Base-by-base conservation (phyloP, 306 rosid species). In the Cucurbita moschata region DNA sequence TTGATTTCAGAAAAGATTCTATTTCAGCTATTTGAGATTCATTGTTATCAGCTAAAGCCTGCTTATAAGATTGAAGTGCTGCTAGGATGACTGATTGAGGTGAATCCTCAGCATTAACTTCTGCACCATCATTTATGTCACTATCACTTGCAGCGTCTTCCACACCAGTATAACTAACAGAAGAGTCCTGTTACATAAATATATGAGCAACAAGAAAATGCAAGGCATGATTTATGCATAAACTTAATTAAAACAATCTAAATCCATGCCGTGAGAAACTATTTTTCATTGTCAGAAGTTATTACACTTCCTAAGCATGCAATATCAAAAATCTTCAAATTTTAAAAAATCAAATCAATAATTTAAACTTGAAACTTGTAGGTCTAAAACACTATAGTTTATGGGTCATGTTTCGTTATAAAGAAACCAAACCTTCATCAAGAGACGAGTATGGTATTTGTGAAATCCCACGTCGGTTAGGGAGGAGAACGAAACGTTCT, bases 1-100 rank as follows among this genome's bases (percentile, higher is more conserved):
- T 46, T 67, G 87, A 90, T 81, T 82, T 83, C 61, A 93, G 77
- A 23, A 83, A 90, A 23, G 89, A 83, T 76, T 87, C 97, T 63
- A 93, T 74, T 80, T 88, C 94, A 3, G 83, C 83, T 38, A 90
- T 63, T 85, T 86, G 84, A 59, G 76, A 80, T 83, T 84, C 90
- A 70, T 93, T 88, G 11, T 87, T 82, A 83, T 74, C 82, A 69
- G 84, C 89, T 73, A 93, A 47, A 76, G 97, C 97, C 82, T 90
- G 92, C 85, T 80, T 87, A 78, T 86, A 93, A 53, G 80, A 85
- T 78, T 87, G 88, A 51, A 93, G 83, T 55, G 88, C 79, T 8
- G 77, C 61, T 75, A 63, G 7, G 43, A 90, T 58, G 40, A 90
- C 81, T 73, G 92, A 90, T 77, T 77, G 76, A 65, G 89, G 76